phyloP scores from a whole-genome alignment of 1,139 yeast genomes.

The Debaryomyces sp. region DNA sequence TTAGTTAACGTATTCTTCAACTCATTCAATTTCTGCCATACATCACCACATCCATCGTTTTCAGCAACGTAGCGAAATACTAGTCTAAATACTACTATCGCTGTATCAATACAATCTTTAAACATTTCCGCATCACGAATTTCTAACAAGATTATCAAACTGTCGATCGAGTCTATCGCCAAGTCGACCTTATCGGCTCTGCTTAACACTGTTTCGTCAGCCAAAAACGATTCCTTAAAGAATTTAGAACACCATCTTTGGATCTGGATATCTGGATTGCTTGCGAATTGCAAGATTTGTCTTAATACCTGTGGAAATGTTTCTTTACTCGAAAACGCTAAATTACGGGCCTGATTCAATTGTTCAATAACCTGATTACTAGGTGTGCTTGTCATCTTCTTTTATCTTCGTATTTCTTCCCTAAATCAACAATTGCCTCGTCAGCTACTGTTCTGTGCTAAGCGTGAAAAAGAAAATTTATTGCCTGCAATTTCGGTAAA shows the following conservation, averaged over 20 bases:
- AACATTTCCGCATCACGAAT: slow-evolving; percentile 33
- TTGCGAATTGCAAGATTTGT: slow-evolving; percentile 50
- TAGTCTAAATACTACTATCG: slow-evolving; percentile 39
- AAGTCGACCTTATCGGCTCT: slow-evolving; percentile 42
- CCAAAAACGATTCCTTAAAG: slow-evolving; percentile 45
- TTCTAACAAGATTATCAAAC: slow-evolving; percentile 31
- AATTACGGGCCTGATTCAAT: slow-evolving; percentile 52
- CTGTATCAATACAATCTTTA: slow-evolving; percentile 35
- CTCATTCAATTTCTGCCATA: slow-evolving; percentile 46
- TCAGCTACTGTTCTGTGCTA: not conserved
- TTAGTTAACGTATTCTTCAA: slow-evolving; percentile 42
- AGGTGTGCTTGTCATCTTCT: slow-evolving; percentile 3
- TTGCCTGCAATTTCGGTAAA: not conserved
- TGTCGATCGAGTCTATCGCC: slow-evolving; percentile 44
- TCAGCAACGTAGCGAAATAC: slow-evolving; percentile 47
- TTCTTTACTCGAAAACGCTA: slow-evolving; percentile 49
- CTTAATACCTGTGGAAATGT: slow-evolving; percentile 56
- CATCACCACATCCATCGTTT: slow-evolving; percentile 44
- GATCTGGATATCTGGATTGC: slow-evolving; percentile 33
- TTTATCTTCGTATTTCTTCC: not conserved
- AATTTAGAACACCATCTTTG: slow-evolving; percentile 53
- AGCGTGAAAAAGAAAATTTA: slow-evolving; percentile 1
- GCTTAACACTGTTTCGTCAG: slow-evolving; percentile 28
- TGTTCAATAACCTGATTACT: slow-evolving; percentile 35
- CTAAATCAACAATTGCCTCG: not conserved